Base-by-base conservation (phyloP, 2,329 filamentous ascomycete genomes). In the Metarhizium brunneum region DNA sequence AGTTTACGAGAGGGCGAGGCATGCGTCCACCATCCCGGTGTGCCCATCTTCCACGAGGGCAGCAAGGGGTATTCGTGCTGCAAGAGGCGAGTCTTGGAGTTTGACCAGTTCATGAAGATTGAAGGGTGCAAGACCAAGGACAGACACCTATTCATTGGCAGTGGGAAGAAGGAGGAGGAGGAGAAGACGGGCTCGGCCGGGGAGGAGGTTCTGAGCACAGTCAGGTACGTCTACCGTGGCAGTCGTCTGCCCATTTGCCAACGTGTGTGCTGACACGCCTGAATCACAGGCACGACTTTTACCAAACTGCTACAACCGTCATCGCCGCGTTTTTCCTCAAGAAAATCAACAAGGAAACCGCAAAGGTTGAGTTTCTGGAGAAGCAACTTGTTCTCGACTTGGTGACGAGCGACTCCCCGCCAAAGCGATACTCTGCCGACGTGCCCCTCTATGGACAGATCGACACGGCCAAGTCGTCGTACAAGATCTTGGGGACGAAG, bases 21-120 rank as follows among this genome's bases (percentile, higher is more conserved):
- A 58, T 99, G 94, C 68, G 79, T 89, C 50, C 86, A 95, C 67
- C 94, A 99, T 72, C 92, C 94, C 0, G 94, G 94, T 4, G 83
- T 81, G 25, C 90, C 94, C 29, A 86, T 99, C 62, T 99, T 99
- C 75, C 94, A 99, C 70, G 94, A 99, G 76, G 94, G 94, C 40
- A 95, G 90, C 74, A 99, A 99, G 76, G 94, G 94, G 1, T 99
- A 94, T 80, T 91, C 85, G 57, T 99, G 94, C 77, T 99, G 94
- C 76, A 97, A 97, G 81, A 80, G 90, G 64, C 82, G 91, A 42
- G 94, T 99, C 56, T 75, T 99, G 57, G 94, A 99, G 68, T 99
- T 99, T 71, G 92, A 99, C 69, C 87, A 97, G 71, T 99, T 99
- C 73, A 85, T 99, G 85, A 94, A 89, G 72, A 92, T 99, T 57